Evolutionary conservation across 768 basidiomycete genomes (phyloP).

Genomic region (Lactifluus pinguis): DNA sequence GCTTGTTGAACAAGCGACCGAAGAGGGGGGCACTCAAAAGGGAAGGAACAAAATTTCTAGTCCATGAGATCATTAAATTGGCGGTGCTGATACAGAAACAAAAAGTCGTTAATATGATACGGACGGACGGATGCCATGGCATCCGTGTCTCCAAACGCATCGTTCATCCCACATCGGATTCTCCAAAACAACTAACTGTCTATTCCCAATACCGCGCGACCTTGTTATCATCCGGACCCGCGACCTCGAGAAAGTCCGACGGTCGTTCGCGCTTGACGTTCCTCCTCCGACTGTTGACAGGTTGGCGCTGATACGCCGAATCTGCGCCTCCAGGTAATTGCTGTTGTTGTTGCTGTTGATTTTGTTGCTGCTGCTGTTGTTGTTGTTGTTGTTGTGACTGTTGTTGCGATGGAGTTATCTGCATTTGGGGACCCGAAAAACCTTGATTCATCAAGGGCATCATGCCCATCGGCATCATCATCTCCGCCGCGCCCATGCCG

Average conservation of each 20-base stretch:
- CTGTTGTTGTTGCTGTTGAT: slow-evolving; percentile 47
- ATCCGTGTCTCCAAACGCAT: no score
- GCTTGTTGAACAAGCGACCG: no score
- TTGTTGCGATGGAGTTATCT: slow-evolving; percentile 17
- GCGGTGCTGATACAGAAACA: no score
- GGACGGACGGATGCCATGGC: no score
- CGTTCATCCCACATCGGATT: no score
- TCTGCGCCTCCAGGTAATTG: slow-evolving; percentile 64
- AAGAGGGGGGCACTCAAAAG: no score
- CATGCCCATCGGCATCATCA: slow-evolving; percentile 28
- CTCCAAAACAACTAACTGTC: background rate
- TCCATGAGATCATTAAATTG: no score
- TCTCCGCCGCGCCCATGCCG: slow-evolving; percentile 30
- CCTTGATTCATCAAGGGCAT: slow-evolving; percentile 16
- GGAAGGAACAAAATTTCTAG: no score
- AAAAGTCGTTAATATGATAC: no score
- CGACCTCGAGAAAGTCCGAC: slow-evolving; percentile 72
- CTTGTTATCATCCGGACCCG: slow-evolving; percentile 43
- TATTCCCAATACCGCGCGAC: slow-evolving; percentile 73
- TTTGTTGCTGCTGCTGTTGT: slow-evolving; percentile 30
- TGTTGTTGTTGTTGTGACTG: slow-evolving; percentile 39
- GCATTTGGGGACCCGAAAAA: slow-evolving; percentile 13
- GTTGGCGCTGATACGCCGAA: slow-evolving; percentile 80
- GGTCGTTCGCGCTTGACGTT: slow-evolving; percentile 75
- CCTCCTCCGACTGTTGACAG: slow-evolving; percentile 71